Percentiles rank a stretch among this genome's conserved stretches.
These are phyloP conservation scores for Physcomitrellopsis africana DNA, from an alignment of 225 moss, liverwort and hornwort species.

Conservation along the genomic window DNA sequence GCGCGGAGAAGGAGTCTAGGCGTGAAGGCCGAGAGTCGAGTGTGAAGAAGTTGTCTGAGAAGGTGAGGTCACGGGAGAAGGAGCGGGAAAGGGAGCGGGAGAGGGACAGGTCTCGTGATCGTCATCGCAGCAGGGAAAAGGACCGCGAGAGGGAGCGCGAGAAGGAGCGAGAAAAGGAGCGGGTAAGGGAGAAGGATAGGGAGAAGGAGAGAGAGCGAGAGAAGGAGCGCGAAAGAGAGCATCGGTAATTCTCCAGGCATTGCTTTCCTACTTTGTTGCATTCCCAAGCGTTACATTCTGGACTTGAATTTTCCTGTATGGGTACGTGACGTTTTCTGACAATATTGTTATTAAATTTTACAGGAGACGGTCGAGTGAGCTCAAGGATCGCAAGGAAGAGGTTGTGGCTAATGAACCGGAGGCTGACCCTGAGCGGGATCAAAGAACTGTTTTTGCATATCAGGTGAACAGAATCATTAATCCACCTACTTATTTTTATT, in stretches of 20 bases:
- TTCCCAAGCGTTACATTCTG: neutral
- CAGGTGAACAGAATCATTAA: slow-evolving; percentile 58
- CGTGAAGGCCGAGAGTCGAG: slow-evolving; percentile 55
- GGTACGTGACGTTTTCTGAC: neutral
- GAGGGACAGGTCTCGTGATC: slow-evolving; percentile 85
- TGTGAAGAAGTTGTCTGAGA: slow-evolving; percentile 71
- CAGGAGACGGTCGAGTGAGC: slow-evolving; percentile 84
- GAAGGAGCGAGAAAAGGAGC: slow-evolving; percentile 83
- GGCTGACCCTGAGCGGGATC: slow-evolving; percentile 98
- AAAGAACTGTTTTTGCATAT: slow-evolving; percentile 96
- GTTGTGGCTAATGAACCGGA: slow-evolving; percentile 87
- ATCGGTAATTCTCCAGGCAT: slow-evolving; percentile 55
- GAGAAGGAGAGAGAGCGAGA: slow-evolving; percentile 44
- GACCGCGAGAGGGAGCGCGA: slow-evolving; percentile 77
- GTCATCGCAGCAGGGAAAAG: slow-evolving; percentile 89
- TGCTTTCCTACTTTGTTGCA: slow-evolving; percentile 2
- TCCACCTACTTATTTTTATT: neutral
- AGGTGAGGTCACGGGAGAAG: slow-evolving; percentile 75
- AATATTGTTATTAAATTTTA: slow-evolving; percentile 8
- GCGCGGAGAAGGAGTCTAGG: slow-evolving; percentile 68
- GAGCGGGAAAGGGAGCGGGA: slow-evolving; percentile 81
- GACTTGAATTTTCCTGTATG: slow-evolving; percentile 7
- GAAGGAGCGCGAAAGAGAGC: slow-evolving; percentile 82
- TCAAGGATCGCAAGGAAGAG: slow-evolving; percentile 94
- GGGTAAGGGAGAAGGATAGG: slow-evolving; percentile 69